Conservation (phyloP, 345 rosid species). For the Lenwebbia sp. region DNA sequence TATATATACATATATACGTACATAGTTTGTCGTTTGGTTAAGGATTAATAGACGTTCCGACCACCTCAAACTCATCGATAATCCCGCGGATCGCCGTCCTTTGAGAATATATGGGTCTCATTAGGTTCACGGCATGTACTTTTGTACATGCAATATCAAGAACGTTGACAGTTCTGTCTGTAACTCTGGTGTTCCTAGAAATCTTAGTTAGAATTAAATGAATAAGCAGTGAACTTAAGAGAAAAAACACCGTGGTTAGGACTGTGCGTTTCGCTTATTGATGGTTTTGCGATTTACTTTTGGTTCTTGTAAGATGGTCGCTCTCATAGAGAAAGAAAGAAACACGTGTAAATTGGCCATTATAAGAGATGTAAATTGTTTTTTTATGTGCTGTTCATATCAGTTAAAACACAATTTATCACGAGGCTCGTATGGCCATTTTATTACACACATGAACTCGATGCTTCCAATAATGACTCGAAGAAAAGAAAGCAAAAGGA, state of each 20-base stretch:
- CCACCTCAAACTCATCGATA: background rate
- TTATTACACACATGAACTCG: background rate
- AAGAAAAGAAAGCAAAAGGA: background rate
- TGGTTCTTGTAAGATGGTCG: background rate
- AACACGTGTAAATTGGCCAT: background rate
- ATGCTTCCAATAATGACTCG: background rate
- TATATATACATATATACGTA: background rate
- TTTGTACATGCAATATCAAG: no score
- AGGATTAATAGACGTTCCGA: background rate
- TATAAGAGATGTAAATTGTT: background rate
- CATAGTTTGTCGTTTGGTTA: background rate
- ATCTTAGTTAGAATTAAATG: background rate
- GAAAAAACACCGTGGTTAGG: background rate
- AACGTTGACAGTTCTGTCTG: background rate
- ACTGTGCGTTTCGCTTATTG: background rate
- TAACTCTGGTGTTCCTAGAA: background rate
- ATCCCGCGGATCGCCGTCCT: background rate
- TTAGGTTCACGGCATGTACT: no score
- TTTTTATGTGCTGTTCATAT: background rate
- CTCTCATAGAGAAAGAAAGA: background rate
- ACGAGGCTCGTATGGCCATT: background rate
- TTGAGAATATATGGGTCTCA: background rate
- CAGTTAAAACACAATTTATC: background rate
- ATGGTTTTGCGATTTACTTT: background rate
- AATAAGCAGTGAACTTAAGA: background rate